phyloP scores from a whole-genome alignment of 371 early-diverging fungal genomes.

The Synchytrium microbalum region DNA sequence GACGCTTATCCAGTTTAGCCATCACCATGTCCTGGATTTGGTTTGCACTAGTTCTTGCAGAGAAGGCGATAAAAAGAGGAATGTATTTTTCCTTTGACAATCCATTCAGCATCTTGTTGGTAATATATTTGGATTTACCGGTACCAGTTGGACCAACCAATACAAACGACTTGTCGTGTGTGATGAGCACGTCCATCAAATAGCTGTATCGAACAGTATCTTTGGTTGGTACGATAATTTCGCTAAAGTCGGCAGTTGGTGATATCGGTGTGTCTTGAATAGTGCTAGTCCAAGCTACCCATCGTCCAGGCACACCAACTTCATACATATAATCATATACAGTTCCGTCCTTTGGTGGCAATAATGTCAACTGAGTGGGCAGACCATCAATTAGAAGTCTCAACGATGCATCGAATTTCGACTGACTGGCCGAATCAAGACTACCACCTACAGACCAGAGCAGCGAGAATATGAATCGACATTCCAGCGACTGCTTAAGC shows the following conservation, averaged over 20 bases:
- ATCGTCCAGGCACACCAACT: conserved; percentile 9
- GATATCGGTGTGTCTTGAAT: conserved; percentile 36
- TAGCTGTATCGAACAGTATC: conserved; percentile 48
- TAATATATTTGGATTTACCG: conserved; percentile 53
- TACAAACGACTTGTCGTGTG: conserved; percentile 35
- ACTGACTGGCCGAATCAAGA: conserved; percentile 35
- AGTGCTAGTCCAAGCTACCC: conserved; percentile 43
- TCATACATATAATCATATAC: conserved; percentile 42
- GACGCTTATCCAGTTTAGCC: conserved; percentile 48
- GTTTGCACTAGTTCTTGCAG: conserved; percentile 42
- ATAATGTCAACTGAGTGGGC: conserved; percentile 14
- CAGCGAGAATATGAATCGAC: conserved; percentile 35
- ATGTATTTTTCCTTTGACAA: conserved; percentile 35
- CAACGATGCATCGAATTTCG: conserved; percentile 36
- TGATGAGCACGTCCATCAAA: conserved; percentile 41
- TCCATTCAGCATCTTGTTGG: conserved; percentile 41
- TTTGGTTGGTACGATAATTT: conserved; percentile 50
- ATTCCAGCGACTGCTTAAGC: conserved; percentile 22
- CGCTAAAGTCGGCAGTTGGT: conserved; percentile 41
- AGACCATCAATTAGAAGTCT: conserved; percentile 12
- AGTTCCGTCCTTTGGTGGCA: conserved; percentile 26
- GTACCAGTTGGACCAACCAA: conserved; percentile 55
- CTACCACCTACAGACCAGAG: conserved; percentile 45
- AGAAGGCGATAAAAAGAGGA: conserved; percentile 46
- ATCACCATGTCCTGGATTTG: conserved; percentile 51